Percentiles rank a stretch among this genome's conserved stretches.
Conservation (phyloP, 2,329 filamentous ascomycete species). For the Aureobasidium sp. region DNA sequence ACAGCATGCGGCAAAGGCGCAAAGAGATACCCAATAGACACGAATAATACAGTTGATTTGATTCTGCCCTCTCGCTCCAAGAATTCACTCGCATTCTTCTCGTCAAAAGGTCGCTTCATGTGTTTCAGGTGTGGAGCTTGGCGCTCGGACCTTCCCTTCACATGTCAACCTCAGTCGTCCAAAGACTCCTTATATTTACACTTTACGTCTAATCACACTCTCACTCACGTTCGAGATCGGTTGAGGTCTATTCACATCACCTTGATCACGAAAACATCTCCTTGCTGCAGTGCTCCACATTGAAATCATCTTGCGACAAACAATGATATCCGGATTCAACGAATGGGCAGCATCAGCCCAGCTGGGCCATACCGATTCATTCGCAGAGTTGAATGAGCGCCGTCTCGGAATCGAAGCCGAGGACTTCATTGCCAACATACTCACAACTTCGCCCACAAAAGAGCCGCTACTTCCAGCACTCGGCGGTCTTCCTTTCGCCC, state of each 20-base stretch:
- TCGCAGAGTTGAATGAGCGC: constrained; percentile 66
- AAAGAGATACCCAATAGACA: constrained; percentile 10
- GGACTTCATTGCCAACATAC: constrained; percentile 75
- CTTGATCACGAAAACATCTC: neutral
- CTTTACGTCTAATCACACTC: neutral
- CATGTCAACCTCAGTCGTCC: constrained; percentile 8
- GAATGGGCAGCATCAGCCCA: constrained; percentile 46
- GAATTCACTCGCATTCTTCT: neutral
- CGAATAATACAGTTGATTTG: neutral
- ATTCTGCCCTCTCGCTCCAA: neutral
- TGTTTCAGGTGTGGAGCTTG: constrained; percentile 7
- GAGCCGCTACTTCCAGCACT: constrained; percentile 87
- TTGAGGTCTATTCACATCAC: neutral
- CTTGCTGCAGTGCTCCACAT: neutral
- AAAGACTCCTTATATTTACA: neutral
- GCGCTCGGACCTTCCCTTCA: constrained; percentile 9
- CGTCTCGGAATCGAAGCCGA: constrained; percentile 82
- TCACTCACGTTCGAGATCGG: neutral
- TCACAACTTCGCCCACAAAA: constrained; percentile 62
- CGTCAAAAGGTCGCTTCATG: neutral
- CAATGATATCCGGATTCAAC: constrained; percentile 45
- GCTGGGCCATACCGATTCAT: constrained; percentile 50
- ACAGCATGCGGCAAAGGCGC: neutral
- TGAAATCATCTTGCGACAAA: constrained; percentile 13
- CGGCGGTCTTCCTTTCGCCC: constrained; percentile 75